These are phyloP conservation scores for Candida loeiensis DNA, from an alignment of 805 yeast species.

Conservation along the genomic window DNA sequence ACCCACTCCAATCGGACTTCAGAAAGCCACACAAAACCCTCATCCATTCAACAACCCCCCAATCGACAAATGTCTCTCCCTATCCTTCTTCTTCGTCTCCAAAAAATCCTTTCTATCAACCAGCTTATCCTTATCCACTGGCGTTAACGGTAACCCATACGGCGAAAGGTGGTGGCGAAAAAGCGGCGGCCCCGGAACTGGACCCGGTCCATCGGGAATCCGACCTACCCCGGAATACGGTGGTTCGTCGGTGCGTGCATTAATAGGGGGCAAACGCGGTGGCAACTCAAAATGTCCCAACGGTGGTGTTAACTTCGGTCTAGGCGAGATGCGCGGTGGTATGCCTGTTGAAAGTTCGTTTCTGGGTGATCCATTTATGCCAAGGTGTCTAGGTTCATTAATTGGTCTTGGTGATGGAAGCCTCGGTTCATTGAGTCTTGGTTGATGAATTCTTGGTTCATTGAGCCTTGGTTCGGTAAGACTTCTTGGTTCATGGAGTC, in stretches of 20 bases:
- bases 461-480: too few species aligned
- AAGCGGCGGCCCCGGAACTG: conserved; percentile 42
- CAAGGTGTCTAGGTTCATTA: too few species aligned
- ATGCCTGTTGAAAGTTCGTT: too few species aligned
- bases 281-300: conserved; percentile 5
- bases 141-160: conserved; percentile 9
- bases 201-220: conserved; percentile 42
- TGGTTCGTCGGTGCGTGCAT: conserved; percentile 18
- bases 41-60: conserved; percentile 37
- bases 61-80: conserved; percentile 31
- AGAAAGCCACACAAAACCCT: background rate
- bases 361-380: too few species aligned
- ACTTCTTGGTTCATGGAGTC: too few species aligned
- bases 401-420: too few species aligned
- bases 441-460: too few species aligned
- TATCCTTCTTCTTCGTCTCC: conserved; percentile 12
- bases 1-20: too few species aligned
- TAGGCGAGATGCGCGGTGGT: too few species aligned
- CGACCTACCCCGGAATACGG: conserved; percentile 35
- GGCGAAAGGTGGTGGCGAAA: conserved; percentile 5
- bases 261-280: conserved; percentile 4
- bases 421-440: too few species aligned
- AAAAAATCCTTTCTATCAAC: too few species aligned
- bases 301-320: conserved; percentile 1
- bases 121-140: conserved; percentile 13